Percentiles rank a stretch among this genome's conserved stretches.
Evolutionary conservation across 2,329 filamentous ascomycete species (phyloP).

Genomic region (Colletotrichum theobromicola): DNA sequence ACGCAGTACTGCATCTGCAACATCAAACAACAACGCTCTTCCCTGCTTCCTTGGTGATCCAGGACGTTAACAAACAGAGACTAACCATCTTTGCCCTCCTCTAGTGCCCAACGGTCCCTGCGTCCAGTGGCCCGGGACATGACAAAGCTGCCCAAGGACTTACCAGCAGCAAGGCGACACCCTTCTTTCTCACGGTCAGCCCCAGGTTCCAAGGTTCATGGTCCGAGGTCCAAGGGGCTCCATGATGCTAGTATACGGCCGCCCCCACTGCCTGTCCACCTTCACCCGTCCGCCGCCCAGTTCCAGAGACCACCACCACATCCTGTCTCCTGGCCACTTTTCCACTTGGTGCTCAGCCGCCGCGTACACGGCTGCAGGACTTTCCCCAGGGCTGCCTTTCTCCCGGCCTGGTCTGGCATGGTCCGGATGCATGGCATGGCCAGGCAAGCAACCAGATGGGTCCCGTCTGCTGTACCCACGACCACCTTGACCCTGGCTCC

Average conservation of each 20-base stretch:
- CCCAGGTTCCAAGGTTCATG: background rate
- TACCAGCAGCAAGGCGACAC: background rate
- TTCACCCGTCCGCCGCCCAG: background rate
- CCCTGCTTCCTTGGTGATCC: constrained; percentile 10
- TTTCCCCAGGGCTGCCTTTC: background rate
- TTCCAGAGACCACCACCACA: background rate
- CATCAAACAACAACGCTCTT: constrained; percentile 8
- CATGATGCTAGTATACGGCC: background rate
- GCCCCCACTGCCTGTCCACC: background rate
- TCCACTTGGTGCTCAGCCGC: constrained; percentile 1
- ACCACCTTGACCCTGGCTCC: constrained; percentile 1
- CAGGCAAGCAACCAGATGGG: background rate
- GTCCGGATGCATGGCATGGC: constrained; percentile 1
- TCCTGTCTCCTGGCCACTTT: background rate
- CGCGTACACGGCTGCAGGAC: background rate
- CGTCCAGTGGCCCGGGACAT: background rate
- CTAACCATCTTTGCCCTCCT: background rate
- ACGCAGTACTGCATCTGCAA: background rate
- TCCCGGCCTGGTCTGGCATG: background rate
- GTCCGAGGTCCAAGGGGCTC: background rate
- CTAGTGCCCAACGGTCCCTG: constrained; percentile 11
- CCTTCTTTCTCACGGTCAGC: background rate
- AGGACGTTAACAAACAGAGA: background rate
- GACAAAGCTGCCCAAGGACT: constrained; percentile 16
- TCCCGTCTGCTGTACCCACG: background rate